phyloP scores from a whole-genome alignment of 2,329 filamentous ascomycete species.

The Ophiostoma triangulosporum region DNA sequence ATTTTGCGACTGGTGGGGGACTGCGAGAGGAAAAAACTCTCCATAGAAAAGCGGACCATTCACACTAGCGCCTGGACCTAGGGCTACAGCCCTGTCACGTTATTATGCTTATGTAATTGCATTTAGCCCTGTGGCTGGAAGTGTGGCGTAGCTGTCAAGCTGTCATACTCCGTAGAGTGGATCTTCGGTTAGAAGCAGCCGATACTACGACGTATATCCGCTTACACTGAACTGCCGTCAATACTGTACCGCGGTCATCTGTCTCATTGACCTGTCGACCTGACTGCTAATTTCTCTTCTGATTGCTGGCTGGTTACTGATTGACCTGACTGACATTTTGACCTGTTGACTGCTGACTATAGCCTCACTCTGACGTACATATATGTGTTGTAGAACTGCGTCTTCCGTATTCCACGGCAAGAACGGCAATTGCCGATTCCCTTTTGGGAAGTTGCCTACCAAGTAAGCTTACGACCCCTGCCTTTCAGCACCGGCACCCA shows the following conservation, averaged over 20 bases:
- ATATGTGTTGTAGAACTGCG: too few relatives aligned
- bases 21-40: not conserved
- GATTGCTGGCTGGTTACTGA: too few relatives aligned
- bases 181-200: not conserved
- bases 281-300: too few relatives aligned
- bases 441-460: not conserved
- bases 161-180: not conserved
- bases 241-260: too few relatives aligned
- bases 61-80: not conserved
- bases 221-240: not conserved
- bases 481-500: not conserved
- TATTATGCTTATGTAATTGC: not conserved
- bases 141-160: not conserved
- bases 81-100: not conserved
- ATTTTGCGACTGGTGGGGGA: not conserved
- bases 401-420: too few relatives aligned
- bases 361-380: too few relatives aligned
- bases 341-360: too few relatives aligned
- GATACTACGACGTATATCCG: too few relatives aligned
- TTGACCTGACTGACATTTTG: too few relatives aligned
- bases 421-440: not conserved
- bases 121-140: not conserved
- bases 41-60: not conserved
- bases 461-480: not conserved
- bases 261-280: too few relatives aligned